Percentiles rank a stretch among this genome's conserved stretches.
Evolutionary conservation across 1,139 yeast species (phyloP).

Genomic region (Hemisphaericaspora xylanilytica): DNA sequence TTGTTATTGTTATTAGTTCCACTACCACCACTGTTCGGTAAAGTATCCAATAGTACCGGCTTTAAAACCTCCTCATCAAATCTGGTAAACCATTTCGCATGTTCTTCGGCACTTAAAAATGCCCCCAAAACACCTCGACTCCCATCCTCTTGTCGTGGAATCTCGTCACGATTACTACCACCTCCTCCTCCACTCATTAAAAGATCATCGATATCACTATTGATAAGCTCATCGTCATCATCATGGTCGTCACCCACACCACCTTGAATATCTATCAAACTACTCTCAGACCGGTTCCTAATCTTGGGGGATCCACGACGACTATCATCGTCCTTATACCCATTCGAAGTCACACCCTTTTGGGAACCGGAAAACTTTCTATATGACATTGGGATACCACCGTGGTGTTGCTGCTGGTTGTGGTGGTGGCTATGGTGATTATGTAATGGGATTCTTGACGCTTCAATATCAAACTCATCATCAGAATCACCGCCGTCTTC

Average conservation of each 20-base stretch:
- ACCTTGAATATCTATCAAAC: constrained; percentile 1
- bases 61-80: constrained; percentile 95
- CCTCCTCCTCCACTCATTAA: constrained; percentile 12
- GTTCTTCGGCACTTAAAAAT: constrained; percentile 63
- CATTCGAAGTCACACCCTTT: constrained; percentile 8
- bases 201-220: constrained; percentile 43
- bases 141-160: background rate
- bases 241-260: no score
- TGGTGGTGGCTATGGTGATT: background rate
- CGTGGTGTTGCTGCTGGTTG: background rate
- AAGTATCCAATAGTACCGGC: constrained; percentile 81
- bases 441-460: constrained; percentile 47
- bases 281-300: constrained; percentile 4
- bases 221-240: constrained; percentile 37
- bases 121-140: constrained; percentile 39
- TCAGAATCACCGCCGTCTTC: constrained; percentile 73
- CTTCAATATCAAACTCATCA: constrained; percentile 94
- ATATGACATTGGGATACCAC: background rate
- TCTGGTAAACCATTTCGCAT: constrained; percentile 86
- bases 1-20: constrained; percentile 3
- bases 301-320: constrained; percentile 2
- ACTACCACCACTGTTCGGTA: constrained; percentile 19
- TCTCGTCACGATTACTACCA: constrained; percentile 6
- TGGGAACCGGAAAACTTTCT: constrained; percentile 1
- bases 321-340: constrained; percentile 10